Evolutionary conservation across 176 grass and related monocot genomes (phyloP).

Genomic region (Oryza nivara): DNA sequence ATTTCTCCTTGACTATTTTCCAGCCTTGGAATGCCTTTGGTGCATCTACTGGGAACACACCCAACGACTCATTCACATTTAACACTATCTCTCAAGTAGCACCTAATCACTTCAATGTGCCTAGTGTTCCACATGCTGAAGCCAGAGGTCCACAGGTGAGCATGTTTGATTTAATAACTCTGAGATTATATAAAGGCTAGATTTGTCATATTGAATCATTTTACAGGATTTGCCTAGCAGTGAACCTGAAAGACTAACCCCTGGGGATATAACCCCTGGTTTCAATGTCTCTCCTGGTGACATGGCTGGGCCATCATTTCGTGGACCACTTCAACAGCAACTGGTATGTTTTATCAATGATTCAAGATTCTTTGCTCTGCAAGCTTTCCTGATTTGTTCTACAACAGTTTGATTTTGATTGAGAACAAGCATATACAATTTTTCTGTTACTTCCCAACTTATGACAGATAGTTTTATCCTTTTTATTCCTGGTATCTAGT

Average conservation of each 20-base stretch:
- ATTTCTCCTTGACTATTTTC: constrained; percentile 35
- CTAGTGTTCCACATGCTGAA: constrained; percentile 32
- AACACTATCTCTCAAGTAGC: constrained; percentile 43
- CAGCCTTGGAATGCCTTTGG: constrained; percentile 81
- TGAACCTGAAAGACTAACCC: constrained; percentile 43
- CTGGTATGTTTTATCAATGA: constrained; percentile 47
- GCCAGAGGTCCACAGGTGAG: constrained; percentile 45
- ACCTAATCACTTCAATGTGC: constrained; percentile 31
- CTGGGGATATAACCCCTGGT: constrained; percentile 50
- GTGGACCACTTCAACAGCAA: constrained; percentile 48
- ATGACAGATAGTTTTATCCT: neutral
- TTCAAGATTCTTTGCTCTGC: constrained; percentile 3
- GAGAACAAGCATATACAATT: constrained; percentile 6
- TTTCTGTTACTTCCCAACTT: neutral
- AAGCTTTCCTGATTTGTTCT: constrained; percentile 21
- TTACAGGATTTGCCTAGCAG: constrained; percentile 45
- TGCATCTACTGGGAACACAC: constrained; percentile 48
- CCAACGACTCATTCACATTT: constrained; percentile 49
- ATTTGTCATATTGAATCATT: constrained; percentile 34
- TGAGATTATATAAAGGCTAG: constrained; percentile 29
- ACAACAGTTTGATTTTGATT: constrained; percentile 21
- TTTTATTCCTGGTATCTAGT: constrained; percentile 11
- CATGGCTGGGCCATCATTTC: constrained; percentile 38
- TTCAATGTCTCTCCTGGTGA: constrained; percentile 37
- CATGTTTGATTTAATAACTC: neutral